Conservation (phyloP, 192 early-diverging fungal genomes). For the Backusella westeae region DNA sequence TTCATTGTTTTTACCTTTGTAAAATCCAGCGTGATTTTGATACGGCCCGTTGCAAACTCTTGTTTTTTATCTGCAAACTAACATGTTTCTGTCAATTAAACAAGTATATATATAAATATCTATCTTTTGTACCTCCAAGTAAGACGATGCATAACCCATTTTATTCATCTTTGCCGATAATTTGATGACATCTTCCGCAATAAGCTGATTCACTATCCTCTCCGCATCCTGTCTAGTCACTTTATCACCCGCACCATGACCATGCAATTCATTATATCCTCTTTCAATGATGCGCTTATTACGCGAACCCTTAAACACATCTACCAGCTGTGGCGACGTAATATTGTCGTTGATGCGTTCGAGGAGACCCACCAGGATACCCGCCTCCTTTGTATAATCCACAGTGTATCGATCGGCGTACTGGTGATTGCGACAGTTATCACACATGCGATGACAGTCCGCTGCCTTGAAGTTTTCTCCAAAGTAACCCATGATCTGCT, state of each 20-base stretch:
- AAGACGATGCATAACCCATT: slow-evolving; percentile 51
- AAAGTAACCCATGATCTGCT: slow-evolving; percentile 89
- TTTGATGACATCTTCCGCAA: slow-evolving; percentile 54
- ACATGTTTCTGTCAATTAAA: too few relatives aligned
- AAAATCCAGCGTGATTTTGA: neutral
- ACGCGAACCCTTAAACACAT: slow-evolving; percentile 75
- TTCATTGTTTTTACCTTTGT: neutral
- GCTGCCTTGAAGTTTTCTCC: slow-evolving; percentile 72
- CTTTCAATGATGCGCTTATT: slow-evolving; percentile 33
- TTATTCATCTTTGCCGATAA: slow-evolving; percentile 61
- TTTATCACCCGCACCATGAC: slow-evolving; percentile 56
- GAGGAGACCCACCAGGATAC: slow-evolving; percentile 50
- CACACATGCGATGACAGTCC: slow-evolving; percentile 77
- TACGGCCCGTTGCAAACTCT: neutral
- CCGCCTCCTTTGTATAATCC: slow-evolving; percentile 59
- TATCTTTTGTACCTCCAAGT: slow-evolving; percentile 12
- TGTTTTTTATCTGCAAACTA: neutral
- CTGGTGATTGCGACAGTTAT: slow-evolving; percentile 68
- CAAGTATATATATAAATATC: too few relatives aligned
- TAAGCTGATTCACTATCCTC: slow-evolving; percentile 56
- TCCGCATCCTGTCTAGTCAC: slow-evolving; percentile 54
- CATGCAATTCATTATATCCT: slow-evolving; percentile 48
- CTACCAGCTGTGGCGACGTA: slow-evolving; percentile 68
- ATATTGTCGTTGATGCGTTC: slow-evolving; percentile 42
- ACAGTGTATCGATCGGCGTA: slow-evolving; percentile 24